Base-by-base conservation (phyloP, 805 yeast genomes). In the Debaryomyces prosopidis region DNA sequence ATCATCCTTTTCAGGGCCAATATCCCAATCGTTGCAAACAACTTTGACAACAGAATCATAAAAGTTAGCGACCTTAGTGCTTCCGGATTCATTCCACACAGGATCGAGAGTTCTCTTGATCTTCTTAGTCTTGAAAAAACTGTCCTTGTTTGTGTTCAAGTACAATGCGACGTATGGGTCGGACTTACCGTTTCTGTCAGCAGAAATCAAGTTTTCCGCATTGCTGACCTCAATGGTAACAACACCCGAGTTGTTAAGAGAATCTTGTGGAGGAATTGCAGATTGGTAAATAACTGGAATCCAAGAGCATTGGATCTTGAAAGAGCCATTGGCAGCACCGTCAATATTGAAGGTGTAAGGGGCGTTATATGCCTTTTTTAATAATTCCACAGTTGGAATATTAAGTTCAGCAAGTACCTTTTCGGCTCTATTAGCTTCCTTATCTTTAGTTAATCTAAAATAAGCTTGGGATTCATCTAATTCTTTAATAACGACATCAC, bases 121-220 rank as follows among this genome's bases (percentile, higher is more conserved):
- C 23, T 84, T 84, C 67, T 88, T 85, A 31, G 96, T 80, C 71
- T 89, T 89, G 73, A 71, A 82, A 48, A 87, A 73, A 28, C 68
- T 62, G 26, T 80, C 80, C 43, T 76, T 76, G 12, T 71, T 73
- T 34, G 84, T 84, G 66, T 91, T 83, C 56, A 89, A 60, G 58
- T 75, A 82, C 50, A 89, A 76, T 57, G 82, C 79, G 48, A 82
- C 76, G 63, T 83, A 92, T 44, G 99, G 99, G 68, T 94, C 99
- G 3, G 97, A 89, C 62, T 87, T 86, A 41, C 98, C 98, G 55
- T 85, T 85, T 26, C 87, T 73, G 67, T 94, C 99, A n/a, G 91
- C 95, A 11, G 96, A 77, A 33, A 85, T 81, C 47, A 94, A 75
- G 42, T 80, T 79, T 12, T 76, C 76, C 2, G 94, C 98, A 40